Conservation (phyloP, 2,329 filamentous ascomycete genomes). For the Apiospora rasikravindrae region DNA sequence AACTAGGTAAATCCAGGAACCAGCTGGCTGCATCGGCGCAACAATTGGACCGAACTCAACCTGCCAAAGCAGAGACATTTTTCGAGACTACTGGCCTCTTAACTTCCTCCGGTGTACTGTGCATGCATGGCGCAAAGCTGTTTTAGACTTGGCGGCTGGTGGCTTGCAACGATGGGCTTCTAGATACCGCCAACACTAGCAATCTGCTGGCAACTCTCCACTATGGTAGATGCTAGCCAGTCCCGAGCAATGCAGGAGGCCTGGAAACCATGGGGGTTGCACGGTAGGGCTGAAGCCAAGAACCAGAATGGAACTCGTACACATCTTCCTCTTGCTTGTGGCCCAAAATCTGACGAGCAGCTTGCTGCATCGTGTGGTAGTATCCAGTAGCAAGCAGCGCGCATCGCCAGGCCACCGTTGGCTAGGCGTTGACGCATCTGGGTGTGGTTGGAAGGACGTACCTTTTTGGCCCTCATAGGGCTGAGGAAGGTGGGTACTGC, state of each 20-base stretch:
- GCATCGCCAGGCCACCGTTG: not conserved
- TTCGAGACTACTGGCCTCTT: not conserved
- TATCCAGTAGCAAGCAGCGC: not conserved
- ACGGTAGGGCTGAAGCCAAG: constrained; percentile 14
- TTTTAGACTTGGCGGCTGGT: not conserved
- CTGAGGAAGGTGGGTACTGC: constrained; percentile 23
- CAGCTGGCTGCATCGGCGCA: not conserved
- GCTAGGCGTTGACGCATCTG: not conserved
- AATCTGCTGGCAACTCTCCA: not conserved
- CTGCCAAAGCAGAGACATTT: not conserved
- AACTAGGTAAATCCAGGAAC: not conserved
- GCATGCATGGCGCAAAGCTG: constrained; percentile 8
- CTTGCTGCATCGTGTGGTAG: constrained; percentile 13
- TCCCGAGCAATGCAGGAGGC: not conserved
- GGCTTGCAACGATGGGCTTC: not conserved
- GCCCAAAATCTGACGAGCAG: constrained; percentile 16
- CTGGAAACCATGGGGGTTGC: not conserved
- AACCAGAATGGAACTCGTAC: constrained; percentile 3
- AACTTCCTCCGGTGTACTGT: not conserved
- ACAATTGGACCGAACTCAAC: not conserved
- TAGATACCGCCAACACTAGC: not conserved
- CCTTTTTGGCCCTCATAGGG: constrained; percentile 24
- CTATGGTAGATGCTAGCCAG: not conserved
- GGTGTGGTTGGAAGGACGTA: constrained; percentile 8
- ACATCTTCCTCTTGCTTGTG: not conserved